Conservation (phyloP, 129 eudicot genomes). For the Chrysanthemum lavandulifolium region DNA sequence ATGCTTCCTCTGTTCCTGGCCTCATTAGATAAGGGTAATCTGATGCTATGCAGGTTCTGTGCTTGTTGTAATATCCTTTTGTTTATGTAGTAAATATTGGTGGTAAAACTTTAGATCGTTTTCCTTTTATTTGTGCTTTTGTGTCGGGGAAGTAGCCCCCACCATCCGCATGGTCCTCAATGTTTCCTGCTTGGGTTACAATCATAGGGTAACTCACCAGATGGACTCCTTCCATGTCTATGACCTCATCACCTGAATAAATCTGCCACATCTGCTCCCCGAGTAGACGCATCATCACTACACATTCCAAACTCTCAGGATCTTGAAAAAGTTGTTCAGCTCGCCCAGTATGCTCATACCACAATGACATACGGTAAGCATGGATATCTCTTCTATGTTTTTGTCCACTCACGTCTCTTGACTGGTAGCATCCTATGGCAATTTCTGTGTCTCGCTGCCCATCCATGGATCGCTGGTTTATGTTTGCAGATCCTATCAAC, state of each 20-base stretch:
- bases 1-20: no score
- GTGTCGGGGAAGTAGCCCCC: conserved; percentile 73
- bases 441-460: conserved; percentile 94
- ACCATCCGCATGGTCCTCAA: conserved; percentile 46
- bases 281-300: conserved; percentile 41
- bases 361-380: conserved; percentile 72
- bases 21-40: background rate
- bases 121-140: conserved; percentile 66
- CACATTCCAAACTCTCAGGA: conserved; percentile 72
- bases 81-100: conserved; percentile 69
- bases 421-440: conserved; percentile 88
- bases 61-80: background rate
- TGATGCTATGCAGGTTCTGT: conserved; percentile 7
- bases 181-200: conserved; percentile 54
- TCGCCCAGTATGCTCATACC: conserved; percentile 89
- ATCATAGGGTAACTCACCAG: conserved; percentile 64
- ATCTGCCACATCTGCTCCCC: conserved; percentile 81
- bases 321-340: conserved; percentile 39
- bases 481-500: conserved; percentile 89
- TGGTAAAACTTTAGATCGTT: conserved; percentile 63
- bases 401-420: conserved; percentile 25
- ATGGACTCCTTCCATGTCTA: conserved; percentile 91
- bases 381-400: conserved; percentile 45
- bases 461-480: conserved; percentile 96
- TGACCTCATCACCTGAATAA: conserved; percentile 58